Evolutionary conservation across 2,329 filamentous ascomycete species (phyloP), one percentile per base, ranked within the genome.

Genomic region (Beauveria rudraprayagi): DNA sequence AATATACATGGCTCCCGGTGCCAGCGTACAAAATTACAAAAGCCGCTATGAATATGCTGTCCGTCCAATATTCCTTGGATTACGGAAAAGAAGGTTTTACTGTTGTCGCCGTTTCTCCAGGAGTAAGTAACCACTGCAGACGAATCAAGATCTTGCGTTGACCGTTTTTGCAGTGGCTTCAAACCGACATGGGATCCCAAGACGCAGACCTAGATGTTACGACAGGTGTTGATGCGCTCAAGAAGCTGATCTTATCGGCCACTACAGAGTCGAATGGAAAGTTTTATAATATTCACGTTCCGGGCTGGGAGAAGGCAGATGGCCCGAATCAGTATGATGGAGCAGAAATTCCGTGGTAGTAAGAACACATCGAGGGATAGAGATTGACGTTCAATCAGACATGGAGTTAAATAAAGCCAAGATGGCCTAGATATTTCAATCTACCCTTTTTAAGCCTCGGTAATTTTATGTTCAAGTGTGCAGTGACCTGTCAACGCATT

Each of bases 11-110:
- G 34, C 34, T 26, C 28, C 14, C 28, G 0, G 50, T 63, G 0
- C 74, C 74, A 1, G 70, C 75, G 0, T 80, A 80, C 69, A 78
- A 77, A 60, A 71, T 80, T 62, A 72, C 75, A n/a, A 80, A 80
- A 62, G 72, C 78, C 0, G 77, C 76, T 0, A 61, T 80, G 63
- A 80, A 79, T 61, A 76, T 76, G 71, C 63, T 80, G 43, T 79
- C 75, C 1, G 69, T 73, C 0, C 76, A 77, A 62, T 78, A 74
- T 44, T 69, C 75, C 0, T 51, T 70, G 16, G 68, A 70, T 1
- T 72, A 72, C 50, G 70, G 64, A 2, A 63, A 72, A 10, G 70
- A 75, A 22, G 76, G 75, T 1, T 79, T 80, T 61, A 76, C 71
- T 0, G 69, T 79, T 52, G n/a, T 46, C 8, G 9, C 44, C 24